phyloP scores from a whole-genome alignment of 2,329 filamentous ascomycete genomes.

The Lithohypha guttulata region DNA sequence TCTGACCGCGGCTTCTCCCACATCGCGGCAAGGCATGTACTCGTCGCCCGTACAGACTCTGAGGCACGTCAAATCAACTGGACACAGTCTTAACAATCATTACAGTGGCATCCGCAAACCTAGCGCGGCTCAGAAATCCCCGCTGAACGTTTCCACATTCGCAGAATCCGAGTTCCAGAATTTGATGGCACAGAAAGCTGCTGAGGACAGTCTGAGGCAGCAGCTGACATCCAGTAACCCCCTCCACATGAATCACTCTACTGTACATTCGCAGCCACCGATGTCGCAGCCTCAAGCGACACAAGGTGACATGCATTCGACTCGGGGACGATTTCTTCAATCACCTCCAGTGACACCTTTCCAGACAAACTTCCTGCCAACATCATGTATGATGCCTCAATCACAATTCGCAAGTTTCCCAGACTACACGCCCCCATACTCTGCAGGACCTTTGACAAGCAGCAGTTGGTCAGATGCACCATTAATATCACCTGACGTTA shows the following conservation, averaged over 20 bases:
- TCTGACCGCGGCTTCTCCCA: conserved; percentile 34
- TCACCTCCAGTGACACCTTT: conserved; percentile 37
- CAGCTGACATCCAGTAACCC: conserved; percentile 31
- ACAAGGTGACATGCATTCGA: not conserved
- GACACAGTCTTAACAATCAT: conserved; percentile 33
- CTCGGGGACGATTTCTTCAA: not conserved
- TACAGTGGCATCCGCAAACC: conserved; percentile 38
- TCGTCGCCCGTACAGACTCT: conserved; percentile 29
- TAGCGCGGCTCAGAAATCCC: conserved; percentile 37
- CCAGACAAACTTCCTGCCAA: conserved; percentile 24
- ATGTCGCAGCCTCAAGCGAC: conserved; percentile 1
- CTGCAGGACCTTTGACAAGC: conserved; percentile 29
- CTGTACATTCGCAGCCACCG: conserved; percentile 28
- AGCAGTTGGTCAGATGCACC: conserved; percentile 34
- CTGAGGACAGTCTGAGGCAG: conserved; percentile 26
- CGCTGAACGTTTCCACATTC: conserved; percentile 35
- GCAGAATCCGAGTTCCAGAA: conserved; percentile 24
- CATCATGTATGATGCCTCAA: conserved; percentile 22
- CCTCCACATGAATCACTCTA: not conserved
- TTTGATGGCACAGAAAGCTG: conserved; percentile 19
- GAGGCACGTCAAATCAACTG: conserved; percentile 36
- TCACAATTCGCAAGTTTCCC: conserved; percentile 33
- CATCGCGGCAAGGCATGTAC: conserved; percentile 25
- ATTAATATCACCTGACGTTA: conserved; percentile 31
- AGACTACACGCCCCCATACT: conserved; percentile 30